Conservation (phyloP, 2,329 filamentous ascomycete species). For the Lojkania enalia region DNA sequence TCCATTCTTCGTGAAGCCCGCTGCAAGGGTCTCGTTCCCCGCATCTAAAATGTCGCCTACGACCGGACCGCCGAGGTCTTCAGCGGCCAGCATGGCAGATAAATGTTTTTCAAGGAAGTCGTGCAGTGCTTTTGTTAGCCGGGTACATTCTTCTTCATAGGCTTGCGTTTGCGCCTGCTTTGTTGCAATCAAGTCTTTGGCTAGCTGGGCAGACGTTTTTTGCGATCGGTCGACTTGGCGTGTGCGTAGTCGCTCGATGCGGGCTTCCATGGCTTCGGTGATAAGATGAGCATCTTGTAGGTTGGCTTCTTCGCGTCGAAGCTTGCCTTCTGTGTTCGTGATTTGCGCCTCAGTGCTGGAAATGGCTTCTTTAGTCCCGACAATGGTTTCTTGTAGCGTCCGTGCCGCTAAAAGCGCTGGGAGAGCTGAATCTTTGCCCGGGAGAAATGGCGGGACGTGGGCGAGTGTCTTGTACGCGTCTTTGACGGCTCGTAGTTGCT, state of each 20-base stretch:
- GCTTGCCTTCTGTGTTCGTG: slow-evolving; percentile 40
- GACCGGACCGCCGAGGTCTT: slow-evolving; percentile 80
- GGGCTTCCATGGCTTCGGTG: slow-evolving; percentile 53
- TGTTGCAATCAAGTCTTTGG: slow-evolving; percentile 63
- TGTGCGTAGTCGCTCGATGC: slow-evolving; percentile 63
- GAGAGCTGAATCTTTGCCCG: slow-evolving; percentile 66
- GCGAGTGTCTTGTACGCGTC: slow-evolving; percentile 68
- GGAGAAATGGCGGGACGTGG: slow-evolving; percentile 65
- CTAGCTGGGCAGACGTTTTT: slow-evolving; percentile 63
- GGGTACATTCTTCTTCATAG: slow-evolving; percentile 64
- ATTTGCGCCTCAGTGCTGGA: slow-evolving; percentile 48
- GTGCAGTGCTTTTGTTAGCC: slow-evolving; percentile 66
- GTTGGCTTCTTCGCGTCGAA: slow-evolving; percentile 52
- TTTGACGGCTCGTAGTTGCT: slow-evolving; percentile 59
- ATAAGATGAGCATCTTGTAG: slow-evolving; percentile 55
- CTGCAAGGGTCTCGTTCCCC: slow-evolving; percentile 57
- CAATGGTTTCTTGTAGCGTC: slow-evolving; percentile 65
- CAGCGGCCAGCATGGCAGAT: slow-evolving; percentile 76
- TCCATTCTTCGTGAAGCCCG: slow-evolving; percentile 58
- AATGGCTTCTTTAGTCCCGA: slow-evolving; percentile 66
- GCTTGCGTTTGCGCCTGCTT: slow-evolving; percentile 61
- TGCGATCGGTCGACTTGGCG: slow-evolving; percentile 61
- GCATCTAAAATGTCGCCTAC: slow-evolving; percentile 74
- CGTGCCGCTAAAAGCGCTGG: slow-evolving; percentile 73
- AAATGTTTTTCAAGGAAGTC: slow-evolving; percentile 72